phyloP scores from a whole-genome alignment of 345 rosid genomes.

The Dipteronia dyeriana region DNA sequence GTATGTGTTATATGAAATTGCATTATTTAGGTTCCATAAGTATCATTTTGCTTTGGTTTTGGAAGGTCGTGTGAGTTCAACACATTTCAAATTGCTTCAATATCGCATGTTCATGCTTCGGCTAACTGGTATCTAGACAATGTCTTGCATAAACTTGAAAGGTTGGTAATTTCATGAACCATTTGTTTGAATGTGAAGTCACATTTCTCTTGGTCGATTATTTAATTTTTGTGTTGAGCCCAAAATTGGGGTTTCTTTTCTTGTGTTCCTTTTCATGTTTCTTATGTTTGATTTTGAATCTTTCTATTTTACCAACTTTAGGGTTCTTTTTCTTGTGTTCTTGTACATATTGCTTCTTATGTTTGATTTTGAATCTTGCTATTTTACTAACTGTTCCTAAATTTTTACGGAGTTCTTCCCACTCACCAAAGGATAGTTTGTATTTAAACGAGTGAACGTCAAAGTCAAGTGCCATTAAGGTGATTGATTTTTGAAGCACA shows the following conservation, averaged over 20 bases:
- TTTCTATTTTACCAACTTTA: not conserved
- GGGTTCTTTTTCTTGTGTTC: not conserved
- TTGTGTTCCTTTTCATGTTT: not conserved
- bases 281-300: not conserved
- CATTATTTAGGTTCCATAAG: too few species aligned
- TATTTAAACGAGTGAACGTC: constrained; percentile 77
- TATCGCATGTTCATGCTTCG: constrained; percentile 62
- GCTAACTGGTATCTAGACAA: constrained; percentile 88
- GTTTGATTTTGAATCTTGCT: not conserved
- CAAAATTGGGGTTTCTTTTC: not conserved
- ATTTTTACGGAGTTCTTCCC: constrained; percentile 42
- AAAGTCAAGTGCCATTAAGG: constrained; percentile 81
- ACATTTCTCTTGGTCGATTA: not conserved
- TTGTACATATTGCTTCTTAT: not conserved
- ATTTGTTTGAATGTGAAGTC: not conserved
- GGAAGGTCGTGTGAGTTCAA: too few species aligned
- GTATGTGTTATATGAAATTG: too few species aligned
- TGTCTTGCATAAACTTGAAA: constrained; percentile 76
- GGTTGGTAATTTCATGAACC: constrained; percentile 40
- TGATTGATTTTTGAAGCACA: constrained; percentile 94
- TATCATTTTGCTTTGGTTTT: too few species aligned
- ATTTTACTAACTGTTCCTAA: not conserved
- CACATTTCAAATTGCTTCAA: too few species aligned
- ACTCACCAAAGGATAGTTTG: constrained; percentile 53
- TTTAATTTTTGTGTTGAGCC: not conserved